Evolutionary conservation across 495 filamentous ascomycete species (phyloP).

Genomic region (Hypomontagnella monticulosa): DNA sequence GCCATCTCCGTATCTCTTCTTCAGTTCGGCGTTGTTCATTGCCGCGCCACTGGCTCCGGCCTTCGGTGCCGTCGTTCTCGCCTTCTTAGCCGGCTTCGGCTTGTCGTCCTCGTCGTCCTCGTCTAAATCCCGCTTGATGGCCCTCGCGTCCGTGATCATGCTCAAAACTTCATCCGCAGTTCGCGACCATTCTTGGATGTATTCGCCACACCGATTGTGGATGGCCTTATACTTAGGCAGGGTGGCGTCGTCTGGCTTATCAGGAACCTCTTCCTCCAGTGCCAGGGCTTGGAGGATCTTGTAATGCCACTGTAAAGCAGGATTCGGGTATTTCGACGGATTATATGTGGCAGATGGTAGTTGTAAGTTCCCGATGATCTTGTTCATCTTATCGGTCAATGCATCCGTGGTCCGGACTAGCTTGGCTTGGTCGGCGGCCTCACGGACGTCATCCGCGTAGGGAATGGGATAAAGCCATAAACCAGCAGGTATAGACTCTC

Average conservation of each 20-base stretch:
- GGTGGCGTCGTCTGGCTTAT: slow-evolving; percentile 82
- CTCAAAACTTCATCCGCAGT: slow-evolving; percentile 50
- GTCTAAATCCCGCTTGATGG: slow-evolving; percentile 56
- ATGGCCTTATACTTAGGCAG: slow-evolving; percentile 81
- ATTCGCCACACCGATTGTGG: slow-evolving; percentile 82
- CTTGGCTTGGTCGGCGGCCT: slow-evolving; percentile 63
- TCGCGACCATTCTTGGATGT: slow-evolving; percentile 77
- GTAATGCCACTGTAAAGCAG: slow-evolving; percentile 97
- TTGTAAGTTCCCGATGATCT: slow-evolving; percentile 84
- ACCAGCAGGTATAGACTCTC: slow-evolving; percentile 79
- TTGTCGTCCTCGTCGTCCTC: slow-evolving; percentile 50
- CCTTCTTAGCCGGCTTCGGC: slow-evolving; percentile 50
- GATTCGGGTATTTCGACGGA: slow-evolving; percentile 90
- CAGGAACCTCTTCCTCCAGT: slow-evolving; percentile 89
- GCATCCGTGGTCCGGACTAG: slow-evolving; percentile 71
- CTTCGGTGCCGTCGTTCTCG: slow-evolving; percentile 45
- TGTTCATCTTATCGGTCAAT: slow-evolving; percentile 82
- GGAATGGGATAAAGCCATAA: slow-evolving; percentile 91
- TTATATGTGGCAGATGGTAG: slow-evolving; percentile 87
- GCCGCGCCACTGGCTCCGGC: slow-evolving; percentile 28
- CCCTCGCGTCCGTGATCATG: slow-evolving; percentile 40
- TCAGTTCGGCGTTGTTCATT: slow-evolving; percentile 67
- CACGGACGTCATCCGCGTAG: slow-evolving; percentile 89
- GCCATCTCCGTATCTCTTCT: slow-evolving; percentile 65
- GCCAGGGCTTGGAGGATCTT: slow-evolving; percentile 92